A percentile compares a stretch with the other conserved stretches of the same genome.
These are phyloP conservation scores for Penicillium sp. DNA, from an alignment of 2,329 filamentous ascomycete genomes.

Conservation along the genomic window DNA sequence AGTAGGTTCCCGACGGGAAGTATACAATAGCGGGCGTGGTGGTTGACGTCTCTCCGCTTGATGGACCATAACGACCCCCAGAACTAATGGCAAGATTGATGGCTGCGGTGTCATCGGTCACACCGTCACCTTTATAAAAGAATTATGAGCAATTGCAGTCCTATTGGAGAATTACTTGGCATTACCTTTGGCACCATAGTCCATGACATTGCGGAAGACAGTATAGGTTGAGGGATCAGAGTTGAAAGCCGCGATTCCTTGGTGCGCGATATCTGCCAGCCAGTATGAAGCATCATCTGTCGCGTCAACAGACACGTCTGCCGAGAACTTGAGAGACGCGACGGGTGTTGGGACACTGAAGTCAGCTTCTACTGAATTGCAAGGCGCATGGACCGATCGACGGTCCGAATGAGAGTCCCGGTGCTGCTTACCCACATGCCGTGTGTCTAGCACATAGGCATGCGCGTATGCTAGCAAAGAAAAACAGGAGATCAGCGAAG, in stretches of 20 bases:
- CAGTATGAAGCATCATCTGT: constrained; percentile 31
- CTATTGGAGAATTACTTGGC: constrained; percentile 33
- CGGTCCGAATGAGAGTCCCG: background rate
- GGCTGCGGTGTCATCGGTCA: constrained; percentile 58
- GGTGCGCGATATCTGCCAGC: constrained; percentile 32
- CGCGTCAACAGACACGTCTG: background rate
- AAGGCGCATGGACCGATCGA: background rate
- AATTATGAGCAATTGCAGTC: constrained; percentile 4
- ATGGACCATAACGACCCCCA: constrained; percentile 48
- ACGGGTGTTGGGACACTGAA: background rate
- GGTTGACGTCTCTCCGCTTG: constrained; percentile 45
- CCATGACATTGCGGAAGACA: constrained; percentile 33
- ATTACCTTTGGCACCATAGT: constrained; percentile 34
- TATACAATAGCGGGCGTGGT: constrained; percentile 59
- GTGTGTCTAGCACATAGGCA: constrained; percentile 16
- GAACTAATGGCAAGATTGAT: constrained; percentile 52
- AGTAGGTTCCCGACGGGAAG: constrained; percentile 60
- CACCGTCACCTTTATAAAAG: constrained; percentile 41
- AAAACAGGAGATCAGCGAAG: constrained; percentile 10
- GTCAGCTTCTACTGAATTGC: background rate
- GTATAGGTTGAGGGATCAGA: constrained; percentile 24
- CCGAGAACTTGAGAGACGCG: background rate
- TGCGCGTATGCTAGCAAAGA: constrained; percentile 20
- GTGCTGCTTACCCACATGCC: background rate
- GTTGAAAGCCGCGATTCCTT: constrained; percentile 33